Evolutionary conservation across 805 yeast genomes (phyloP), one percentile per base, ranked within the genome.

Genomic region (Novakomyces olei): DNA sequence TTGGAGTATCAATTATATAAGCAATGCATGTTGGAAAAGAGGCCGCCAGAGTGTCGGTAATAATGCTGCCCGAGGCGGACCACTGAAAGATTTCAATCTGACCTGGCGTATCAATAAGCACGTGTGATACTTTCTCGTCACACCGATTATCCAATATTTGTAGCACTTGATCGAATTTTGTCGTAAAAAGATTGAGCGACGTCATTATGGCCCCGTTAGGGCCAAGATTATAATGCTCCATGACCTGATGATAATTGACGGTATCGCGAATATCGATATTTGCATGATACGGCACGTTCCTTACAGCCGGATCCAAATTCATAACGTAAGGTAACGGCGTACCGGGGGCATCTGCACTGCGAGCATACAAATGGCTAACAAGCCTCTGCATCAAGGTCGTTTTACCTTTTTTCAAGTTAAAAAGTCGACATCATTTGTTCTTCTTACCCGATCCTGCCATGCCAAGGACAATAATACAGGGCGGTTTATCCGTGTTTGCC

Each of bases 141-240:
- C n/a, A n/a, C 42, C 85, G 68, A 47, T 81, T 80, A 46, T 81
- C 92, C 15, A 85, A 76, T 25, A 88, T 58, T 25, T 67, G 65
- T 31, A 88, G 71, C 4, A 88, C 95, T 55, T 88, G 98, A 51
- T 88, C 99, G 36, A 88, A 80, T 54, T 88, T 88, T 9, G 99
- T 88, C 31, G 94, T 61, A 48, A 88, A 88, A 33, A 88, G 58
- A 49, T 88, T 88, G 39, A 88, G 60, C 15, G 93, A 79, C 0
- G 98, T 88, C 41, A 91, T 93, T 48, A 88, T 88, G 2, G 96
- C 96, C 36, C 99, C 99, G 49, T 88, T 88, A 9, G 99, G 99
- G 0, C 99, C 99, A 36, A 88, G 54, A 37, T 78, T 75, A 49
- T 36, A 58, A 48, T 83, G 83, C 44, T 81, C 88, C 96, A 85